These are phyloP conservation scores for Fusarium sp. DNA, from an alignment of 2,329 filamentous ascomycete species.

Conservation along the genomic window DNA sequence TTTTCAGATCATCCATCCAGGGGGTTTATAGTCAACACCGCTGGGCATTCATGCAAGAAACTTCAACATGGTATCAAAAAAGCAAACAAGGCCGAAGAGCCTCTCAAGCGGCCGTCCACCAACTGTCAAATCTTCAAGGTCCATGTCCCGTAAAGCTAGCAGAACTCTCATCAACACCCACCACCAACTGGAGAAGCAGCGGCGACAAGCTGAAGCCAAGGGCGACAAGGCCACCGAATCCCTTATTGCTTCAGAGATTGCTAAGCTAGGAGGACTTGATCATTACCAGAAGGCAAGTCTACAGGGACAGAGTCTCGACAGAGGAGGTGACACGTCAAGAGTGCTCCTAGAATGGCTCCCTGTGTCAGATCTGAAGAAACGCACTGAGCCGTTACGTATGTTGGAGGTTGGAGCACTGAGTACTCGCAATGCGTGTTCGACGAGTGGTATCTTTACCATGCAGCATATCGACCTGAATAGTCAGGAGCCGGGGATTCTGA, in stretches of 20 bases:
- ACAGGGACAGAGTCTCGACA: constrained; percentile 71
- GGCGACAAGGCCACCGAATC: constrained; percentile 61
- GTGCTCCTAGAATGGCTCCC: constrained; percentile 71
- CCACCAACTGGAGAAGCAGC: constrained; percentile 71
- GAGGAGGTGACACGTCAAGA: constrained; percentile 73
- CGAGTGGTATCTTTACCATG: constrained; percentile 74
- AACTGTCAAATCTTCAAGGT: constrained; percentile 59
- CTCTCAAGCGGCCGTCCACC: constrained; percentile 64
- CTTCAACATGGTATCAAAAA: constrained; percentile 56
- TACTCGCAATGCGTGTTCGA: constrained; percentile 83
- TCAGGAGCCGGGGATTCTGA: constrained; percentile 79
- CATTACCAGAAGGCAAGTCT: constrained; percentile 73
- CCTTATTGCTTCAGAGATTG: constrained; percentile 62
- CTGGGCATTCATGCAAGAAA: not conserved
- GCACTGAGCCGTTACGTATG: constrained; percentile 62
- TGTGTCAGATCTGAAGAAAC: constrained; percentile 41
- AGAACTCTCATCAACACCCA: constrained; percentile 71
- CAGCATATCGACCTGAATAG: constrained; percentile 91
- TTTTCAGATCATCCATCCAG: constrained; percentile 17
- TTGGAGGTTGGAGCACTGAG: constrained; percentile 92
- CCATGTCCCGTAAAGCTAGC: constrained; percentile 72
- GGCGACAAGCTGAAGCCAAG: constrained; percentile 61
- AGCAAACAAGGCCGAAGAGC: constrained; percentile 57
- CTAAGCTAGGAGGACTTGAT: constrained; percentile 67
- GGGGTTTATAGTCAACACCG: constrained; percentile 1